Percentiles rank a stretch among this genome's conserved stretches.
These are phyloP conservation scores for Coniella lustricola DNA, from an alignment of 2,329 filamentous ascomycete genomes.

Conservation along the genomic window DNA sequence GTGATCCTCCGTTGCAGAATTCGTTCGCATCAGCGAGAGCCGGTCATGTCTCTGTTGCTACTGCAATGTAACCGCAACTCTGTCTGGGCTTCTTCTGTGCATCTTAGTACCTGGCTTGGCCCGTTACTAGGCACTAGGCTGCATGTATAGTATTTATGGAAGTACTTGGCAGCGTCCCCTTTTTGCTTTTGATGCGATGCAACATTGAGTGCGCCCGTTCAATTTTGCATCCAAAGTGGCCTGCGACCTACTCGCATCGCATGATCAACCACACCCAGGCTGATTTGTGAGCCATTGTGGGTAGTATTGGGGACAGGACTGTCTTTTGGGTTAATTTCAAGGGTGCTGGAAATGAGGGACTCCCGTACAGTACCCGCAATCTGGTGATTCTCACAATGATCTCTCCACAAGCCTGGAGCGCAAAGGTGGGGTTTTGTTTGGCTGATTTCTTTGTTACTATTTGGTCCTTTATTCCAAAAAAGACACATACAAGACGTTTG, in stretches of 20 bases:
- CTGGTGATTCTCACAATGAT: neutral
- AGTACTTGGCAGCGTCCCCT: slow-evolving; percentile 4
- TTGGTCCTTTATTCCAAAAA: too few species aligned
- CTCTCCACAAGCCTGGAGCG: too few species aligned
- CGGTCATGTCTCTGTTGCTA: too few species aligned
- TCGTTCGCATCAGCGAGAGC: neutral
- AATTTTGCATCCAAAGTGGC: too few species aligned
- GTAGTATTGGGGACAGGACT: slow-evolving; percentile 11
- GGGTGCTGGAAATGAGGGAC: neutral
- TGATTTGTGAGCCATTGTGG: slow-evolving; percentile 9
- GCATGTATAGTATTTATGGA: neutral
- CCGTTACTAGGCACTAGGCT: neutral
- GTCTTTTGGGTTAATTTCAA: slow-evolving; percentile 3
- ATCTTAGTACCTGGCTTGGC: too few species aligned
- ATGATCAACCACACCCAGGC: slow-evolving; percentile 9
- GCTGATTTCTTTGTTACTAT: too few species aligned
- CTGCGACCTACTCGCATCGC: slow-evolving; percentile 1
- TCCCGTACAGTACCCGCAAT: slow-evolving; percentile 1
- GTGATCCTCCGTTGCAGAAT: neutral
- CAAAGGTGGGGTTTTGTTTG: too few species aligned
- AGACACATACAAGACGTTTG: too few species aligned
- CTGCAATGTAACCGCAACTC: too few species aligned
- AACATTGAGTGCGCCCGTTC: slow-evolving; percentile 1
- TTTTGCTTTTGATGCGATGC: slow-evolving; percentile 10
- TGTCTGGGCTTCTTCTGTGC: too few species aligned